phyloP scores from a whole-genome alignment of 257 asterid genomes.

The Linaria vulgaris region DNA sequence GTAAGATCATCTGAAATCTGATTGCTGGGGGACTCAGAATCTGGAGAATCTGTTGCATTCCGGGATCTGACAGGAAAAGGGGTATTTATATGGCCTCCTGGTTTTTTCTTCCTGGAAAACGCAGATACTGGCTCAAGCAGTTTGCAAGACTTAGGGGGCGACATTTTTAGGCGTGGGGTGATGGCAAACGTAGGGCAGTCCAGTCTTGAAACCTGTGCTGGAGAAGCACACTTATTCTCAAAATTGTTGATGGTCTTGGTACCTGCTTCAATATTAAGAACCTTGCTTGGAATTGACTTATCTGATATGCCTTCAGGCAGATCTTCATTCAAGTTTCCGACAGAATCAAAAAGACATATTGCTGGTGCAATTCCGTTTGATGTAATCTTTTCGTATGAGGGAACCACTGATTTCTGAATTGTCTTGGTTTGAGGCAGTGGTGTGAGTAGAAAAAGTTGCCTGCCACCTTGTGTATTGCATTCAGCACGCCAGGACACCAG shows the following conservation, averaged over 20 bases:
- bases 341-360: constrained; percentile 25
- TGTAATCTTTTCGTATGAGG: constrained; percentile 27
- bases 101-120: constrained; percentile 40
- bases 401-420: constrained; percentile 32
- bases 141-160: constrained; percentile 86
- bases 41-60: constrained; percentile 39
- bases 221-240: constrained; percentile 37
- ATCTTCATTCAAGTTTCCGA: constrained; percentile 28
- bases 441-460: constrained; percentile 86
- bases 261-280: constrained; percentile 26
- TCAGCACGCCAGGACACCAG: constrained; percentile 90
- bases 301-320: constrained; percentile 27
- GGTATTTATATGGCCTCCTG: constrained; percentile 43
- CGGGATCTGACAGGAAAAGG: constrained; percentile 52
- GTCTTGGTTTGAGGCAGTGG: constrained; percentile 66
- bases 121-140: constrained; percentile 76
- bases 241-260: constrained; percentile 30
- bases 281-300: constrained; percentile 33
- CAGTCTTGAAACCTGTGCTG: constrained; percentile 34
- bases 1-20: constrained; percentile 42
- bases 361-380: constrained; percentile 27
- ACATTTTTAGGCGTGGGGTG: constrained; percentile 80
- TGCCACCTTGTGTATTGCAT: constrained; percentile 57
- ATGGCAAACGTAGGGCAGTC: constrained; percentile 44
- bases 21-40: constrained; percentile 58